These are phyloP conservation scores for Penicillium sp. DNA, from an alignment of 2,329 filamentous ascomycete genomes.

Conservation along the genomic window DNA sequence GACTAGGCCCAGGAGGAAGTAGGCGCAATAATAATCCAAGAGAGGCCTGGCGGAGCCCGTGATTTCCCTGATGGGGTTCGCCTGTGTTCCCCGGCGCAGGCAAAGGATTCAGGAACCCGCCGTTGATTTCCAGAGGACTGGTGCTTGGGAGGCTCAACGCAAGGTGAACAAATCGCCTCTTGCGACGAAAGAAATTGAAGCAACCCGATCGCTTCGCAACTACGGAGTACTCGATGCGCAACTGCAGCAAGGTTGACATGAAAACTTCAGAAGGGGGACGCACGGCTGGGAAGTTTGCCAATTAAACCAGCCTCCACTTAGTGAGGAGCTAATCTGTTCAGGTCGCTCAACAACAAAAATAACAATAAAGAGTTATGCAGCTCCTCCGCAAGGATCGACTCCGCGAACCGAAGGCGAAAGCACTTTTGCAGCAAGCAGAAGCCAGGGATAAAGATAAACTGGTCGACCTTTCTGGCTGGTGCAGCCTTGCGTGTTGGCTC, in stretches of 20 bases:
- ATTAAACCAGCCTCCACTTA: conserved; percentile 18
- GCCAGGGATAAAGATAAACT: neutral
- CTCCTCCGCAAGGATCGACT: neutral
- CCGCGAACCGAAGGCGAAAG: neutral
- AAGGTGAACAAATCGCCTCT: neutral
- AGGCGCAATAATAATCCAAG: neutral
- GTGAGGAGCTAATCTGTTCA: conserved; percentile 3
- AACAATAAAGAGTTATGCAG: neutral
- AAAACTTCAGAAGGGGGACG: conserved; percentile 14
- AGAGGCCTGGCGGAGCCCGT: conserved; percentile 1
- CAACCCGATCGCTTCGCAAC: neutral
- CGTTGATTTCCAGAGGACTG: neutral
- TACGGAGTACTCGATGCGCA: neutral
- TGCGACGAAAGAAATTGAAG: neutral
- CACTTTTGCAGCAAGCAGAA: neutral
- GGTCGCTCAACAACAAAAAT: conserved; percentile 10
- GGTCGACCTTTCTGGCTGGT: neutral
- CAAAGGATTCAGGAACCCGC: conserved; percentile 9
- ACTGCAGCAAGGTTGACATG: conserved; percentile 1
- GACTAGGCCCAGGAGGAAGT: conserved; percentile 13
- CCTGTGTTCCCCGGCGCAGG: neutral
- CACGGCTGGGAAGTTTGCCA: conserved; percentile 12
- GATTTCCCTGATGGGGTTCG: conserved; percentile 14
- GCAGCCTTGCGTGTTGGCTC: neutral
- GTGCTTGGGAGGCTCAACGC: conserved; percentile 3